A percentile compares a stretch with the other conserved stretches of the same genome.
phyloP scores from a whole-genome alignment of 257 asterid species.

The Solanum pimpinellifolium region DNA sequence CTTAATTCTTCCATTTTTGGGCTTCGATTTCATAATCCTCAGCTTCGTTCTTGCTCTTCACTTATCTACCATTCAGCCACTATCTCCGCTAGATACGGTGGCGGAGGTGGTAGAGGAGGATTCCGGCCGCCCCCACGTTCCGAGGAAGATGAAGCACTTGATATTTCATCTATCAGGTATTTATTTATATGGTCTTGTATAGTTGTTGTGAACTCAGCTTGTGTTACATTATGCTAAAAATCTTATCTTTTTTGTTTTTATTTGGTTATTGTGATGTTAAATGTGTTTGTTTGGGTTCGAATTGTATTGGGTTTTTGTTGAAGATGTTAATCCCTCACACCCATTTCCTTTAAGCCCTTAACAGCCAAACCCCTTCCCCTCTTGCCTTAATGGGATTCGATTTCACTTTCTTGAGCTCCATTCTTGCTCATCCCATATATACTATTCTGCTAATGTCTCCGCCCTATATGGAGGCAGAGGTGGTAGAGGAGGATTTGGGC shows the following conservation, averaged over 20 bases:
- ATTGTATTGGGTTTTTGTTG: not conserved
- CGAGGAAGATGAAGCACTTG: conserved; percentile 58
- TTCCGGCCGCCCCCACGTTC: conserved; percentile 25
- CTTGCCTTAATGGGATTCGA: conserved; percentile 14
- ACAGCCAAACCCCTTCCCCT: not conserved
- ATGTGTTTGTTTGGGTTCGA: not conserved
- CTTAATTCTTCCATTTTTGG: conserved; percentile 20
- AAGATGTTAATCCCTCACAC: not conserved
- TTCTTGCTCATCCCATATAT: not conserved
- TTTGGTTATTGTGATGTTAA: not conserved
- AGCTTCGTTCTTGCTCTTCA: conserved; percentile 1
- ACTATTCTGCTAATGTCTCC: conserved; percentile 16
- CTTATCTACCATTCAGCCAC: conserved; percentile 2
- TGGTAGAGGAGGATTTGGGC: conserved; percentile 12
- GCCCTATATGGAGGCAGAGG: conserved; percentile 62
- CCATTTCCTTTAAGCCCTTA: conserved; percentile 24
- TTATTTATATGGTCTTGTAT: not conserved
- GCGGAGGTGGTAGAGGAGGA: conserved; percentile 27
- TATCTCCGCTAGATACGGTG: conserved; percentile 57
- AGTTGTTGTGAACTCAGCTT: not conserved
- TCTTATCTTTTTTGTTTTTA: not conserved
- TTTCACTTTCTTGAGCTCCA: conserved; percentile 4
- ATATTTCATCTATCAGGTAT: conserved; percentile 56
- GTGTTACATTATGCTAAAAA: not conserved
- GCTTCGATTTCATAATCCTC: conserved; percentile 14